Evolutionary conservation across 2,329 filamentous ascomycete species (phyloP).

Genomic region (Botrytis deweyae): DNA sequence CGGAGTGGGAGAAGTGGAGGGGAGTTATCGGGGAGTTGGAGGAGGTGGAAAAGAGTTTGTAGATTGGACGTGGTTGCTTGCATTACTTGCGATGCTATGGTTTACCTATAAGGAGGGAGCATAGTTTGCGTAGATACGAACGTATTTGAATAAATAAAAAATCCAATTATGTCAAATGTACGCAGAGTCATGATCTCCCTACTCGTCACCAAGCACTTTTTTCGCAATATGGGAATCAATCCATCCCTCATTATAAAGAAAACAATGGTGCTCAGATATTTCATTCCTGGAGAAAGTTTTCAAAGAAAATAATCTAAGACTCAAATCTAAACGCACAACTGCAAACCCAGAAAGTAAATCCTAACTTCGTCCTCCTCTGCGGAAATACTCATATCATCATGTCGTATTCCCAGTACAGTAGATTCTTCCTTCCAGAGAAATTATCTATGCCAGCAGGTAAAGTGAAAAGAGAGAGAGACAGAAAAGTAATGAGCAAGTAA

Average conservation of each 20-base stretch:
- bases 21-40: slow-evolving; percentile 36
- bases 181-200: background rate
- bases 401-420: background rate
- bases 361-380: background rate
- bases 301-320: background rate
- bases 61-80: background rate
- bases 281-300: background rate
- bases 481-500: background rate
- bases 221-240: background rate
- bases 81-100: background rate
- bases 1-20: slow-evolving; percentile 52
- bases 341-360: background rate
- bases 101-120: background rate
- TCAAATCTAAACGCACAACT: background rate
- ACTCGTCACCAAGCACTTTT: background rate
- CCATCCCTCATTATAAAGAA: background rate
- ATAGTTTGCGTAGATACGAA: background rate
- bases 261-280: background rate
- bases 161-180: background rate
- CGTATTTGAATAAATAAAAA: background rate
- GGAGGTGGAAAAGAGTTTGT: slow-evolving; percentile 37
- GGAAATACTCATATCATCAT: background rate
- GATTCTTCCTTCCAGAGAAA: background rate
- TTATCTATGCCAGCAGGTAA: background rate
- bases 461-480: background rate